Evolutionary conservation across 352 stramenopile species (phyloP), one percentile per base, ranked within the genome.

Genomic region (Globisporangium heterothallicum): DNA sequence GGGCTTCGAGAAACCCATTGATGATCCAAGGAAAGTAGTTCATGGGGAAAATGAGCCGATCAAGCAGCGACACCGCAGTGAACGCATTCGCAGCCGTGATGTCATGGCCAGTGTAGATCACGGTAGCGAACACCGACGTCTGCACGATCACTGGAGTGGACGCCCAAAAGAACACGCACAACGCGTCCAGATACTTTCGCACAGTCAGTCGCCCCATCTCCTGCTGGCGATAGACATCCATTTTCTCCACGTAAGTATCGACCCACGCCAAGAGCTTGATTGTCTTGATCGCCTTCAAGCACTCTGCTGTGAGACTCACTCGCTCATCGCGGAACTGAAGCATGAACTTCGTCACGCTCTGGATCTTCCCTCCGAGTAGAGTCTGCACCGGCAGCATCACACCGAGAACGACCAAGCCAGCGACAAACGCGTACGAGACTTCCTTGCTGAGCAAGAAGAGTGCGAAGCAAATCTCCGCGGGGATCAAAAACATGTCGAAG

Each of bases 21-120:
- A 96, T 84, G 59, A 97, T 92, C 85, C 86, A 96, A 18, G 86
- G 86, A 22, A 96, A 94, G 36, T 92, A 92, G 42, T 95, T 96
- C 76, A 97, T 96, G 1, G 88, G 88, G 49, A 90, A 94, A 22
- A 97, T 88, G 4, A 97, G 70, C 6, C 84, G 83, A 42, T 96
- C 81, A 0, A 97, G 67, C 36, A 96, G 55, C n/a, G 88, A 72
- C 22, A 97, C 81, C 0, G 85, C 78, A 8, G 84, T 92, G 58
- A 93, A 92, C 12, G 84, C 84, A 42, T 90, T 86, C 16, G 84
- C 81, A 8, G 84, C 84, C 2, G 78, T 88, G 41, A 94, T 67
- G 32, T 85, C 74, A 53, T 85, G 69, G 18, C 74, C 78, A 27
- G 68, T 70, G 53, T 83, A 85, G 16, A 94, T 69, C 6, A 94